Conservation (phyloP, 352 stramenopile genomes). For the Pythium rishiriense region DNA sequence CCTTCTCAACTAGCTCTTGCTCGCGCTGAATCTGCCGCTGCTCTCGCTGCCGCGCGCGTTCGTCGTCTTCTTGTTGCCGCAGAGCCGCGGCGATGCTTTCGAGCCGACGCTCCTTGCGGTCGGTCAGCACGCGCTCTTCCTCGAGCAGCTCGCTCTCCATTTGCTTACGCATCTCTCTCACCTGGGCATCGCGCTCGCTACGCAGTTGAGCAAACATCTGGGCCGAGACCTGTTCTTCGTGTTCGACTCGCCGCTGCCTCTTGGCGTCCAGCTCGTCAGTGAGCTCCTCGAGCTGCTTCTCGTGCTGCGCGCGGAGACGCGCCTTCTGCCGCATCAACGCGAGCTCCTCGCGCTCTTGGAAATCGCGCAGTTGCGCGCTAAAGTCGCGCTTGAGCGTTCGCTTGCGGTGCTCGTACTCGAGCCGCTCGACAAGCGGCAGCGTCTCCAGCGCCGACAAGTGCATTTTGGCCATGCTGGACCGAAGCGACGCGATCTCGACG, state of each 20-base stretch:
- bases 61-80: constrained; percentile 49
- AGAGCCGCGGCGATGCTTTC: constrained; percentile 40
- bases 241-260: constrained; percentile 53
- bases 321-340: constrained; percentile 66
- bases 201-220: constrained; percentile 56
- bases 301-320: constrained; percentile 57
- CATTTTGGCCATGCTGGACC: constrained; percentile 31
- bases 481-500: constrained; percentile 37
- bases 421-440: constrained; percentile 28
- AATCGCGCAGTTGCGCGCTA: constrained; percentile 58
- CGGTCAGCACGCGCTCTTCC: constrained; percentile 46
- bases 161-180: constrained; percentile 43
- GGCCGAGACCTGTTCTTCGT: constrained; percentile 53
- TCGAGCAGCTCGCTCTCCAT: constrained; percentile 52
- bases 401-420: constrained; percentile 76
- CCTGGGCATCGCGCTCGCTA: constrained; percentile 50
- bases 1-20: constrained; percentile 11
- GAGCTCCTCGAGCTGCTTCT: constrained; percentile 64
- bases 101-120: constrained; percentile 47
- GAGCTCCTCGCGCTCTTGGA: constrained; percentile 71
- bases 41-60: constrained; percentile 18
- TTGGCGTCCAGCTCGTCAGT: constrained; percentile 58
- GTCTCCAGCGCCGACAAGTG: constrained; percentile 33
- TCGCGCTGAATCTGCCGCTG: constrained; percentile 17
- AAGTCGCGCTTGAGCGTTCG: constrained; percentile 61